phyloP scores from a whole-genome alignment of 148 eudicot species.

The Arctostaphylos glauca region DNA sequence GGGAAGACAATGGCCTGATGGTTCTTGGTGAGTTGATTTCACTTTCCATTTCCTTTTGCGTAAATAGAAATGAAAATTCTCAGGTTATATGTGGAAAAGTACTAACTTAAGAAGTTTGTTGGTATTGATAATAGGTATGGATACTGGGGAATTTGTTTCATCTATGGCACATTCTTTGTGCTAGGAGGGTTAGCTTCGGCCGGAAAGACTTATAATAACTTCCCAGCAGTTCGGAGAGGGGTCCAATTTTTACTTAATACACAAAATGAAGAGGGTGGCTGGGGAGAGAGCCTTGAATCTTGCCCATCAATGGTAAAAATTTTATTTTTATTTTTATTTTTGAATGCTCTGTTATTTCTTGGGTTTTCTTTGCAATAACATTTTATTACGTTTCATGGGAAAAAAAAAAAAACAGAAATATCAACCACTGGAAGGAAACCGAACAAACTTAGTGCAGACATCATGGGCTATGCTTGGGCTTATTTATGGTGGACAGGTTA shows the following conservation, averaged over 20 bases:
- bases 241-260: conserved; percentile 29
- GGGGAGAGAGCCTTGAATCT: conserved; percentile 47
- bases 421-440: conserved; percentile 34
- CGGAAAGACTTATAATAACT: conserved; percentile 36
- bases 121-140: conserved; percentile 57
- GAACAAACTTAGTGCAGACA: conserved; percentile 44
- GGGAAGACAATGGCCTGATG: conserved; percentile 37
- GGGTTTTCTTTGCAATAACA: neutral
- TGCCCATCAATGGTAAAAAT: conserved; percentile 37
- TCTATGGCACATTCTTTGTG: conserved; percentile 43
- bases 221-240: conserved; percentile 35
- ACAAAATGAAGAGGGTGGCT: conserved; percentile 51
- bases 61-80: neutral
- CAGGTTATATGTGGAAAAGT: neutral
- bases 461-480: conserved; percentile 50
- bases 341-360: neutral
- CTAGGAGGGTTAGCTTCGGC: conserved; percentile 36
- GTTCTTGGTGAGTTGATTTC: conserved; percentile 39
- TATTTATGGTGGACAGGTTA: conserved; percentile 40
- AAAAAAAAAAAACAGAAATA: conserved; percentile 26
- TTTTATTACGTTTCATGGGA: neutral
- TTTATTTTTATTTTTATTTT: neutral
- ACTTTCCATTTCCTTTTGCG: neutral
- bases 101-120: neutral
- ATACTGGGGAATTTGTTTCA: conserved; percentile 6